These are phyloP conservation scores for Citrus mangshanensis DNA, from an alignment of 345 rosid genomes.

Conservation along the genomic window DNA sequence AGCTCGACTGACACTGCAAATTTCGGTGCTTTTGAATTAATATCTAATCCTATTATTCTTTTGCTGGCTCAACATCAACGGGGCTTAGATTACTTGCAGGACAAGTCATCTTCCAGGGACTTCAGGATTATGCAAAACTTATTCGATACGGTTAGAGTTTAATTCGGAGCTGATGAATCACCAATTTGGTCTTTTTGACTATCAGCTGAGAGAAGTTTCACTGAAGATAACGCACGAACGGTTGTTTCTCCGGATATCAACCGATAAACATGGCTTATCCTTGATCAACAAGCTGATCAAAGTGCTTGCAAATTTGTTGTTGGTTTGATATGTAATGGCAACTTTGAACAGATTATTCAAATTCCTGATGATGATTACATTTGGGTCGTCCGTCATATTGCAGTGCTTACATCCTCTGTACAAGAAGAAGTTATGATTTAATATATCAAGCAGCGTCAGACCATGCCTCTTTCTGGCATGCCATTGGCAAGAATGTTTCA, in stretches of 20 bases:
- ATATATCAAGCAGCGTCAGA: constrained; percentile 10
- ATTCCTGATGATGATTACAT: not conserved
- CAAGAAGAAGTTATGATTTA: not conserved
- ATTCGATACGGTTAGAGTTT: not conserved
- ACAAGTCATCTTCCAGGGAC: not conserved
- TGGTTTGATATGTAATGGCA: not conserved
- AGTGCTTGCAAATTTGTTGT: not conserved
- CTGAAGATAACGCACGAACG: not conserved
- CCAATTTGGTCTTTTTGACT: not conserved
- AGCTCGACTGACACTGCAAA: not conserved
- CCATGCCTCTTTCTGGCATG: constrained; percentile 18
- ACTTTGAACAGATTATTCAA: not conserved
- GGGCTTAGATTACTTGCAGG: constrained; percentile 12
- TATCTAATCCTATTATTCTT: not conserved
- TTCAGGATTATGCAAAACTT: not conserved
- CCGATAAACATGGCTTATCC: constrained; percentile 7
- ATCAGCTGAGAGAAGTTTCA: not conserved
- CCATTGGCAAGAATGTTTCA: constrained; percentile 11
- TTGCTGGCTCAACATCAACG: not conserved
- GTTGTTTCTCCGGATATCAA: not conserved
- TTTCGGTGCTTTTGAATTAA: not conserved
- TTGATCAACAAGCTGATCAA: constrained; percentile 17
- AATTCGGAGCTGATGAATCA: constrained; percentile 5
- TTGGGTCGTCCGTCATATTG: not conserved
- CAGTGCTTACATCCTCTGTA: constrained; percentile 4